Percentiles rank a stretch among this genome's conserved stretches.
phyloP scores from a whole-genome alignment of 1,284 basidiomycete species.

The Irpex sp. region DNA sequence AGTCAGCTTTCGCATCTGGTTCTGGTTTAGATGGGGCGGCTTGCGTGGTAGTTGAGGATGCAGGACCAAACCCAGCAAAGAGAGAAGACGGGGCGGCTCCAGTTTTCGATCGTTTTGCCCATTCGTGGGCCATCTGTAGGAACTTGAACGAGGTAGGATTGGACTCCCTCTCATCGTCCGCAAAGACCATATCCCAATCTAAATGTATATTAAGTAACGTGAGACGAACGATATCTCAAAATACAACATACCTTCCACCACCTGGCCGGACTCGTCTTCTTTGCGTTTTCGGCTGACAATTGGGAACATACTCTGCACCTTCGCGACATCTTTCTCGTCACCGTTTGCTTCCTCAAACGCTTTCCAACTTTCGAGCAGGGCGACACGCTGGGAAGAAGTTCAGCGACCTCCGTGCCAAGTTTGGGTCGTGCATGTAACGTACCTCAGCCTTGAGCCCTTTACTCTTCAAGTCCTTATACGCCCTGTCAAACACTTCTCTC shows the following conservation, averaged over 20 bases:
- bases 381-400: slow-evolving; percentile 60
- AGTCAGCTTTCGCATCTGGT: slow-evolving; percentile 20
- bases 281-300: slow-evolving; percentile 85
- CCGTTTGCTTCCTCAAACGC: slow-evolving; percentile 83
- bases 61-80: slow-evolving; percentile 15
- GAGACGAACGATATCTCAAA: slow-evolving; percentile 43
- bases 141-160: slow-evolving; percentile 94
- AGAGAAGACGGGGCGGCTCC: slow-evolving; percentile 15
- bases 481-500: slow-evolving; percentile 79
- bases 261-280: slow-evolving; percentile 81
- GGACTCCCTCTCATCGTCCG: slow-evolving; percentile 90
- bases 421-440: slow-evolving; percentile 21
- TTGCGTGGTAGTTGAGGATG: neutral
- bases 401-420: slow-evolving; percentile 2
- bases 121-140: slow-evolving; percentile 89
- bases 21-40: neutral
- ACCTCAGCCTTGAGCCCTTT: slow-evolving; percentile 88
- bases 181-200: slow-evolving; percentile 95
- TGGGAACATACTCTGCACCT: slow-evolving; percentile 88
- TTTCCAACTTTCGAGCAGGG: slow-evolving; percentile 92
- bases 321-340: slow-evolving; percentile 59
- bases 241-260: slow-evolving; percentile 71
- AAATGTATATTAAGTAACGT: slow-evolving; percentile 7
- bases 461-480: slow-evolving; percentile 81
- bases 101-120: slow-evolving; percentile 47